These are phyloP conservation scores for Trebouxia gelatinosa DNA, from an alignment of 163 green algal species.

Conservation along the genomic window DNA sequence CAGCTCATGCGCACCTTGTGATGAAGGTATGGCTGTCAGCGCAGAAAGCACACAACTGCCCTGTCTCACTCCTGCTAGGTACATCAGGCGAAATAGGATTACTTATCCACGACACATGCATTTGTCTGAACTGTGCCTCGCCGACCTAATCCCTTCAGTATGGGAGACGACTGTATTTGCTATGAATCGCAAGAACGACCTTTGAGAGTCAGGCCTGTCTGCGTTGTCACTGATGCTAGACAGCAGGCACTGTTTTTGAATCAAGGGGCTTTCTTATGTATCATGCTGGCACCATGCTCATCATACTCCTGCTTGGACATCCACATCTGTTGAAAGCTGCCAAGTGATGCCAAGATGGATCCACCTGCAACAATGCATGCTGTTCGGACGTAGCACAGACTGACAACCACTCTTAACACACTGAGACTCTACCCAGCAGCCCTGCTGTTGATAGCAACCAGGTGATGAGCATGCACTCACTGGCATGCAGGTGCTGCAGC, in stretches of 20 bases:
- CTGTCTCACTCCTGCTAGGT: no score
- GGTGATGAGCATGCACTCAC: neutral
- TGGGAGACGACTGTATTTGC: no score
- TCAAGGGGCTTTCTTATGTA: constrained; percentile 87
- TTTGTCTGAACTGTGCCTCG: no score
- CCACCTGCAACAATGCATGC: constrained; percentile 60
- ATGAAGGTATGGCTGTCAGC: no score
- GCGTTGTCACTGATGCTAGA: no score
- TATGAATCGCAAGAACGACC: no score
- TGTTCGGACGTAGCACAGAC: neutral
- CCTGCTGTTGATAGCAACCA: neutral
- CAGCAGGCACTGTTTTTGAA: neutral
- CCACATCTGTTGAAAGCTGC: constrained; percentile 98
- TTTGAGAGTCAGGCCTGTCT: no score
- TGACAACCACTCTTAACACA: neutral
- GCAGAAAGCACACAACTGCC: no score
- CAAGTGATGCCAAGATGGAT: constrained; percentile 91
- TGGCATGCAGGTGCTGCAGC: neutral
- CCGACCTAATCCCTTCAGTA: no score
- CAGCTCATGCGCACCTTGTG: no score
- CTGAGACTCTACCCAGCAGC: neutral
- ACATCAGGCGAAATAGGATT: no score
- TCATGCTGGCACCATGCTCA: constrained; percentile 87
- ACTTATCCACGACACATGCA: no score
- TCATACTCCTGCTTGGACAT: constrained; percentile 93